Evolutionary conservation across 2,329 filamentous ascomycete genomes (phyloP).

Genomic region (Fusarium sp.): DNA sequence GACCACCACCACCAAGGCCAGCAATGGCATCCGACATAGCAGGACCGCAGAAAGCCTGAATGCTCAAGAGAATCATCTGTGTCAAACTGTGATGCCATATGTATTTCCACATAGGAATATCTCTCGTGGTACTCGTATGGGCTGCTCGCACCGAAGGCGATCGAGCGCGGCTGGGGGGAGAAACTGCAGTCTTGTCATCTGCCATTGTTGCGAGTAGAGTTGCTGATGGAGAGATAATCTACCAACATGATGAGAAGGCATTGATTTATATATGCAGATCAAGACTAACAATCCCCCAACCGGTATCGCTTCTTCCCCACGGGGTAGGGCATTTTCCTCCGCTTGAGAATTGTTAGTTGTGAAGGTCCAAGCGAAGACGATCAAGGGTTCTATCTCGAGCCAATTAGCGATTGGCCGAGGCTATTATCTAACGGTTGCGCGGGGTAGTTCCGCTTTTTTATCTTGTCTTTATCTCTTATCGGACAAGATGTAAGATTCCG

Average conservation of each 20-base stretch:
- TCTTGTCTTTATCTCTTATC: slow-evolving; percentile 1
- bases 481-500: not conserved
- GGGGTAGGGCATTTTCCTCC: slow-evolving; percentile 7
- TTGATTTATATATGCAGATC: slow-evolving; percentile 6
- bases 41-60: slow-evolving; percentile 18
- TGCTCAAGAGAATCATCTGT: slow-evolving; percentile 24
- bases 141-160: slow-evolving; percentile 5
- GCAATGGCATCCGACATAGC: slow-evolving; percentile 25
- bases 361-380: slow-evolving; percentile 11
- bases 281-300: not conserved
- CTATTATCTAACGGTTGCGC: not conserved
- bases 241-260: not conserved
- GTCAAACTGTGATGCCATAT: slow-evolving; percentile 24
- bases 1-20: slow-evolving; percentile 17
- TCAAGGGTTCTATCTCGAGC: slow-evolving; percentile 1
- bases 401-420: slow-evolving; percentile 1
- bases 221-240: too few species aligned
- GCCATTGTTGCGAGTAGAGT: not conserved
- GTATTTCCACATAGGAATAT: slow-evolving; percentile 13
- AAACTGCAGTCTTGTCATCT: slow-evolving; percentile 12
- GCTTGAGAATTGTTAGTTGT: not conserved
- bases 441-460: not conserved
- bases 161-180: not conserved
- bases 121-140: not conserved
- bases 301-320: slow-evolving; percentile 8